These are phyloP conservation scores for Suillus subaureus DNA, from an alignment of 768 basidiomycete genomes.

Conservation along the genomic window DNA sequence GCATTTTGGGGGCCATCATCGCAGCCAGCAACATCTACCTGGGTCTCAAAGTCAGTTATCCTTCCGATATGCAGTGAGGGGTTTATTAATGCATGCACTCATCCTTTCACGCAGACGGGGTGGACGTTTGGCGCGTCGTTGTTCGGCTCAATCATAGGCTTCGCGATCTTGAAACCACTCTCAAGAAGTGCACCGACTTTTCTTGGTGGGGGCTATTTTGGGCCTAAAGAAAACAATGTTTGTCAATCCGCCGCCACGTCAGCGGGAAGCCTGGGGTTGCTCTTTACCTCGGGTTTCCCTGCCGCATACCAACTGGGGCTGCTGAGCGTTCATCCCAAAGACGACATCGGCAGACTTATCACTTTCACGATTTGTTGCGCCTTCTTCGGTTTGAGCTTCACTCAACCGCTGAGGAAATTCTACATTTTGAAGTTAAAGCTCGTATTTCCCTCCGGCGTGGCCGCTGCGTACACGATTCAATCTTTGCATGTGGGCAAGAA, in stretches of 20 bases:
- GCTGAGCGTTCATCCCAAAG: conserved; percentile 45
- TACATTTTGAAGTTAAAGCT: conserved; percentile 65
- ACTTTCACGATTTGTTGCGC: conserved; percentile 52
- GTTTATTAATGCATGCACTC: background rate
- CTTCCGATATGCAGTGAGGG: background rate
- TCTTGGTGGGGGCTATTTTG: conserved; percentile 54
- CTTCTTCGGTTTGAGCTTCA: conserved; percentile 69
- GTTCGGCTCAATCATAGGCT: conserved; percentile 43
- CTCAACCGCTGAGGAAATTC: conserved; percentile 60
- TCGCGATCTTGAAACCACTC: conserved; percentile 59
- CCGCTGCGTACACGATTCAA: conserved; percentile 65
- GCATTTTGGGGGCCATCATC: conserved; percentile 52
- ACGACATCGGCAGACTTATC: conserved; percentile 59
- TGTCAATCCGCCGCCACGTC: conserved; percentile 31
- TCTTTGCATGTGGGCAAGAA: conserved; percentile 53
- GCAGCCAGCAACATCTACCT: conserved; percentile 67
- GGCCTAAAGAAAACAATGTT: conserved; percentile 58
- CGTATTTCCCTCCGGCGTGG: conserved; percentile 63
- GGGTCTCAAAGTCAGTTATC: conserved; percentile 47
- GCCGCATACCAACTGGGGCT: conserved; percentile 60
- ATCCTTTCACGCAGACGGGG: conserved; percentile 39
- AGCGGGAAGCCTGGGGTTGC: conserved; percentile 56
- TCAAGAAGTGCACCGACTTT: conserved; percentile 48
- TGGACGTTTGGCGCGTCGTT: conserved; percentile 66
- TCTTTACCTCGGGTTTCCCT: conserved; percentile 58